Evolutionary conservation across 2,329 filamentous ascomycete genomes (phyloP).

Genomic region (Colletotrichum somersetense): DNA sequence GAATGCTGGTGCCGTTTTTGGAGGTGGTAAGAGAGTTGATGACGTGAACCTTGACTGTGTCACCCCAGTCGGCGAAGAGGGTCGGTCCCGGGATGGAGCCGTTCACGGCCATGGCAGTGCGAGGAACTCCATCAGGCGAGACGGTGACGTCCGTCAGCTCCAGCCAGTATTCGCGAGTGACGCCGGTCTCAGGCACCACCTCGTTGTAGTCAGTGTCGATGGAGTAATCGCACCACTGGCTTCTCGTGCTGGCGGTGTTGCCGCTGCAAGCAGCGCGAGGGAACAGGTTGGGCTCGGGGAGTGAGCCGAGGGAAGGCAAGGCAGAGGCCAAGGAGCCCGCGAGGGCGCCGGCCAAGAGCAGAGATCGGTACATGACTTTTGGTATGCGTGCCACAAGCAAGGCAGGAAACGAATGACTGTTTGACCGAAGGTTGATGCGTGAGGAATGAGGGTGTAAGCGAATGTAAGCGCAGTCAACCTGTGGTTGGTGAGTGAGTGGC

Average conservation of each 20-base stretch:
- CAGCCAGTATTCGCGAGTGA: constrained; percentile 63
- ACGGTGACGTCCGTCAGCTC: constrained; percentile 55
- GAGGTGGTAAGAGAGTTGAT: constrained; percentile 60
- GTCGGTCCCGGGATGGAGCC: constrained; percentile 70
- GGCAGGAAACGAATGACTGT: constrained; percentile 19
- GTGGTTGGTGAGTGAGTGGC: constrained; percentile 18
- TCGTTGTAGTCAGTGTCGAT: constrained; percentile 61
- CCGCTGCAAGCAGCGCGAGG: constrained; percentile 43
- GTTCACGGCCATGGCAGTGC: constrained; percentile 63
- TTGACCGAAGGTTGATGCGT: constrained; percentile 20
- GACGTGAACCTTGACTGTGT: constrained; percentile 64
- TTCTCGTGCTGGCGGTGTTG: constrained; percentile 51
- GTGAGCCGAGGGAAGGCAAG: constrained; percentile 19
- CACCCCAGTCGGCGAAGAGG: constrained; percentile 66
- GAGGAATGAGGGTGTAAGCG: constrained; percentile 14
- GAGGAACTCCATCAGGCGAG: constrained; percentile 60
- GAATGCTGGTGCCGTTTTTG: constrained; percentile 71
- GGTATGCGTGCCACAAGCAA: constrained; percentile 11
- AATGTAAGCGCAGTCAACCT: constrained; percentile 26
- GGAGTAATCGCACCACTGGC: constrained; percentile 62
- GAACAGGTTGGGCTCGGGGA: constrained; percentile 21
- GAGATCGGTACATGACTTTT: constrained; percentile 26
- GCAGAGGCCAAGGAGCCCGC: constrained; percentile 28
- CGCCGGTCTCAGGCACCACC: constrained; percentile 59
- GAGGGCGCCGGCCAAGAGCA: constrained; percentile 23